These are phyloP conservation scores for Carex pumila DNA, from an alignment of 176 grass and related monocot species.

Conservation along the genomic window DNA sequence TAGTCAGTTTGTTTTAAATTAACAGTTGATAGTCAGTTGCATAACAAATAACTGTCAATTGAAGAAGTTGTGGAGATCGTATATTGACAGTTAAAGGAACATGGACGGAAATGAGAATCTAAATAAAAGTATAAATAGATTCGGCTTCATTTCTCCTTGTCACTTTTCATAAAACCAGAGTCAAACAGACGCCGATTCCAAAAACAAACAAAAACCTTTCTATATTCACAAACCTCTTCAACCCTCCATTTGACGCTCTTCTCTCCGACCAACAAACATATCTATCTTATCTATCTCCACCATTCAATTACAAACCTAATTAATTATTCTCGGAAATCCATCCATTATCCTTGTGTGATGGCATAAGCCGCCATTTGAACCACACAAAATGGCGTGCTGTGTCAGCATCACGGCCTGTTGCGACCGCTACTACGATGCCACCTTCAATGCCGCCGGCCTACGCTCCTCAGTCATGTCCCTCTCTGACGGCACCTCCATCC, in stretches of 20 bases:
- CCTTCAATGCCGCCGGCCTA: slow-evolving; percentile 56
- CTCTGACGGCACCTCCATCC: slow-evolving; percentile 43
- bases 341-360: slow-evolving; percentile 26
- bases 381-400: slow-evolving; percentile 22
- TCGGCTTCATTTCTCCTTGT: no score
- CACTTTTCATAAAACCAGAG: not conserved
- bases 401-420: slow-evolving; percentile 73
- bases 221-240: slow-evolving; percentile 18
- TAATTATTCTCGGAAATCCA: not conserved
- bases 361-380: slow-evolving; percentile 24
- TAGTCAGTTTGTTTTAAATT: no score
- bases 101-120: no score
- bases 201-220: not conserved
- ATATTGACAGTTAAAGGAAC: no score
- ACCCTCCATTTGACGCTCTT: not conserved
- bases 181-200: not conserved
- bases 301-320: not conserved
- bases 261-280: slow-evolving; percentile 5
- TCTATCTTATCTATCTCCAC: not conserved
- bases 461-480: slow-evolving; percentile 35
- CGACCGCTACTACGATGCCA: slow-evolving; percentile 57
- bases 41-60: no score
- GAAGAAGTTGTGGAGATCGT: no score
- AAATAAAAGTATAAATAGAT: no score
- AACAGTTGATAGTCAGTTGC: no score